Percentiles rank a stretch among this genome's conserved stretches.
Conservation (phyloP, 2,329 filamentous ascomycete species). For the Talaromyces sp. region DNA sequence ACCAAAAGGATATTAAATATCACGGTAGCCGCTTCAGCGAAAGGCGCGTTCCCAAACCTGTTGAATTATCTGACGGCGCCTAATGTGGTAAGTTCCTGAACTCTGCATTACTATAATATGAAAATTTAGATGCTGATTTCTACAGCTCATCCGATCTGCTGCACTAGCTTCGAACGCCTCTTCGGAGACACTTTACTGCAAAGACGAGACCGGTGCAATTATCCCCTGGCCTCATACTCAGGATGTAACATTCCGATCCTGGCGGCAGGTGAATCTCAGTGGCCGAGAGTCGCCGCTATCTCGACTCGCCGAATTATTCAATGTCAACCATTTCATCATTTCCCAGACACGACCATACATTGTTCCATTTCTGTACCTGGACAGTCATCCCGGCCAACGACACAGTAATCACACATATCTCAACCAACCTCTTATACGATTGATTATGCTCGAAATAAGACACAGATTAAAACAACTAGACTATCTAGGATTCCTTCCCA, state of each 20-base stretch:
- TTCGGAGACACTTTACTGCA: constrained; percentile 67
- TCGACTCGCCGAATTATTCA: constrained; percentile 76
- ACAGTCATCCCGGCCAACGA: constrained; percentile 66
- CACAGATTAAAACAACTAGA: constrained; percentile 79
- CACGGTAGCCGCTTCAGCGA: constrained; percentile 71
- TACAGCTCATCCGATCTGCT: constrained; percentile 55
- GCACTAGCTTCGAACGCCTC: constrained; percentile 40
- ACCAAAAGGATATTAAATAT: constrained; percentile 90
- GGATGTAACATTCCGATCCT: constrained; percentile 62
- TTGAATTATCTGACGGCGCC: constrained; percentile 91
- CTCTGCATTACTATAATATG: too few species aligned
- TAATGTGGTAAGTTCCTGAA: constrained; percentile 66
- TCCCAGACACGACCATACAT: constrained; percentile 88
- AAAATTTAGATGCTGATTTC: constrained; percentile 2
- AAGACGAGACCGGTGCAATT: constrained; percentile 67
- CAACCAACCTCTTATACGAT: constrained; percentile 52
- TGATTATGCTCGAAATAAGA: constrained; percentile 70
- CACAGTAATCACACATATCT: constrained; percentile 55
- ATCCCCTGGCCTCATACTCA: constrained; percentile 64
- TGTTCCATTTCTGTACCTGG: constrained; percentile 75
- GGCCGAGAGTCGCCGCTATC: constrained; percentile 64
- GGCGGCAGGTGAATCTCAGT: constrained; percentile 60
- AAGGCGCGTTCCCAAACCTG: constrained; percentile 72
- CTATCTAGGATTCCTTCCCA: constrained; percentile 66
- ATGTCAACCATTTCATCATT: constrained; percentile 92